These are phyloP conservation scores for Clarireedia sp. DNA, from an alignment of 2,329 filamentous ascomycete genomes.

Conservation along the genomic window DNA sequence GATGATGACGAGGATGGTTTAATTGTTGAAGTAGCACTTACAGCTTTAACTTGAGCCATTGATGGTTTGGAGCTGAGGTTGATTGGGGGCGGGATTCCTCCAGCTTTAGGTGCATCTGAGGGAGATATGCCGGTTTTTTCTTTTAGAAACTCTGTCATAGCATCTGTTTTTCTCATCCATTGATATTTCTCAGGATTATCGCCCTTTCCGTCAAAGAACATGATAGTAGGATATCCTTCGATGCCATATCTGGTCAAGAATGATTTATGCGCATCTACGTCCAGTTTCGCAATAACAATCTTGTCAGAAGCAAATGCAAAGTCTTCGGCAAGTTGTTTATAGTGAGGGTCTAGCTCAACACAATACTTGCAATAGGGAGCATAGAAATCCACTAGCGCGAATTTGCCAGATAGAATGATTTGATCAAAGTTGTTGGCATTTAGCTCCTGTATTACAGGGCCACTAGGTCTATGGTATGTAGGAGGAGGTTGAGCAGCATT, in stretches of 20 bases:
- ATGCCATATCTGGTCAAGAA: constrained; percentile 60
- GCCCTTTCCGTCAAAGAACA: constrained; percentile 59
- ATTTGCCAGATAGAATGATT: constrained; percentile 82
- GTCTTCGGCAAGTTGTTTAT: constrained; percentile 75
- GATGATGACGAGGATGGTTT: constrained; percentile 19
- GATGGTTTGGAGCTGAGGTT: constrained; percentile 26
- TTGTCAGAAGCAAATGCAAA: constrained; percentile 62
- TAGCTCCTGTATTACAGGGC: constrained; percentile 64
- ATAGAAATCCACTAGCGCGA: constrained; percentile 93
- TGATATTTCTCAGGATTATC: constrained; percentile 19
- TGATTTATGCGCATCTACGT: constrained; percentile 76
- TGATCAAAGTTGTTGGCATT: constrained; percentile 82
- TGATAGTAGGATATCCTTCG: constrained; percentile 77
- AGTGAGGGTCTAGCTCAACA: constrained; percentile 82
- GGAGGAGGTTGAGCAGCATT: constrained; percentile 15
- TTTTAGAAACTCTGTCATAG: constrained; percentile 21
- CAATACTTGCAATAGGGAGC: constrained; percentile 97
- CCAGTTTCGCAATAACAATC: constrained; percentile 86
- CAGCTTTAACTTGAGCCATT: constrained; percentile 42
- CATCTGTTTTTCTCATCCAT: constrained; percentile 14
- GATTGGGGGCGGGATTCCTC: constrained; percentile 24
- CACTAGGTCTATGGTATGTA: constrained; percentile 8
- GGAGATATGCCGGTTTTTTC: constrained; percentile 21
- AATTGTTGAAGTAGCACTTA: constrained; percentile 19
- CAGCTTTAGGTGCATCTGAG: constrained; percentile 16